These are phyloP conservation scores for Nakaseomyces kungkrabaensis DNA, from an alignment of 1,139 yeast species.

Conservation along the genomic window DNA sequence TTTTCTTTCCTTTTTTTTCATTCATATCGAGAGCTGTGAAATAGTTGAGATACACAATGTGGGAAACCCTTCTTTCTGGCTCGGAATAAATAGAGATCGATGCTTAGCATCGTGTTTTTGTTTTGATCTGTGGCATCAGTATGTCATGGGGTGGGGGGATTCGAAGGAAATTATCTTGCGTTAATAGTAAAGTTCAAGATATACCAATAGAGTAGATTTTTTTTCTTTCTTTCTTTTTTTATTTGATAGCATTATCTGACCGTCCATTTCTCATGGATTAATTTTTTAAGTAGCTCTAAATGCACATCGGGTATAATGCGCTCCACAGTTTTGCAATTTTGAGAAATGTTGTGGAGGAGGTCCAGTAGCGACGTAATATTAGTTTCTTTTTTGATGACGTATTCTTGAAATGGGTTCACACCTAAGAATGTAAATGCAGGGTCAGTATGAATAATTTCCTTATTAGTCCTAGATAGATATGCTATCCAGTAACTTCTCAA, in stretches of 20 bases:
- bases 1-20: no score
- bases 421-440: slow-evolving; percentile 3
- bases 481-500: neutral
- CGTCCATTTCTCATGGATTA: neutral
- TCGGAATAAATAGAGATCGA: no score
- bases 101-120: no score
- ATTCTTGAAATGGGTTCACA: neutral
- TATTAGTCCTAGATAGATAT: neutral
- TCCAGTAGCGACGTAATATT: neutral
- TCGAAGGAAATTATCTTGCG: no score
- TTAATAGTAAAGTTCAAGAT: no score
- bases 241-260: neutral
- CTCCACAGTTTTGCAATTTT: neutral
- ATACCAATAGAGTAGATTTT: no score
- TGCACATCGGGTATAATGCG: neutral
- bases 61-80: no score
- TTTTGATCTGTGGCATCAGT: no score
- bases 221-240: neutral
- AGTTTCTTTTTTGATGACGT: neutral
- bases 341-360: neutral
- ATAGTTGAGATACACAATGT: no score
- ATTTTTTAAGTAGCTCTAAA: neutral
- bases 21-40: no score
- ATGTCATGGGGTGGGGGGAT: no score
- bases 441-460: slow-evolving; percentile 6